These are phyloP conservation scores for Neopestalotiopsis sp. DNA, from an alignment of 2,329 filamentous ascomycete genomes.

Conservation along the genomic window DNA sequence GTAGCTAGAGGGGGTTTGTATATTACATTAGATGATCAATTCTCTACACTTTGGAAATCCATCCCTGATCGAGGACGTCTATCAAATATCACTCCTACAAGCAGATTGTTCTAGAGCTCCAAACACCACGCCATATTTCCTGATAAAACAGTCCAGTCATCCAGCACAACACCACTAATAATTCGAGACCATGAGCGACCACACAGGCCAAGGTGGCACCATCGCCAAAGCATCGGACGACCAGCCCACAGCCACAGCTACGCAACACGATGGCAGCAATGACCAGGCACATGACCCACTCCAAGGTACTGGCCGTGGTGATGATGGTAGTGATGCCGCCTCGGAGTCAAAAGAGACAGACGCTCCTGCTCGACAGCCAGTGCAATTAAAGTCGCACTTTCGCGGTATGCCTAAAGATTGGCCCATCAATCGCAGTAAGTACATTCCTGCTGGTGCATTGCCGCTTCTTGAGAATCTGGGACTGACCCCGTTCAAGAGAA, in stretches of 20 bases:
- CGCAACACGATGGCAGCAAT: not conserved
- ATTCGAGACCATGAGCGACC: not conserved
- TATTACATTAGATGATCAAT: too few relatives aligned
- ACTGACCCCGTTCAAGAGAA: not conserved
- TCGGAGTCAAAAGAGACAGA: not conserved
- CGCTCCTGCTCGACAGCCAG: conserved; percentile 7
- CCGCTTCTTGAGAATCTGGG: not conserved
- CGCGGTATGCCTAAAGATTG: conserved; percentile 19
- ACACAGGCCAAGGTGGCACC: not conserved
- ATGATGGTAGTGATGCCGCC: not conserved
- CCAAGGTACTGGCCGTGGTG: not conserved
- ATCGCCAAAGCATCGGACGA: not conserved
- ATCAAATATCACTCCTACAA: not conserved
- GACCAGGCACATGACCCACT: not conserved
- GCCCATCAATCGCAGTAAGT: conserved; percentile 15
- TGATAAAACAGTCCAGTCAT: not conserved
- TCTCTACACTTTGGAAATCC: not conserved
- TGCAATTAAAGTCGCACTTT: conserved; percentile 16
- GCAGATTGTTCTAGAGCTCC: not conserved
- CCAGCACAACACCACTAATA: not conserved
- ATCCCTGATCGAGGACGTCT: not conserved
- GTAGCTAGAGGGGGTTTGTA: too few relatives aligned
- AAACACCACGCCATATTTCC: not conserved
- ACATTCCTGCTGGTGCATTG: not conserved
- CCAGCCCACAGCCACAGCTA: not conserved